These are phyloP conservation scores for Aspergillus ellipticus DNA, from an alignment of 495 filamentous ascomycete species.

Conservation along the genomic window DNA sequence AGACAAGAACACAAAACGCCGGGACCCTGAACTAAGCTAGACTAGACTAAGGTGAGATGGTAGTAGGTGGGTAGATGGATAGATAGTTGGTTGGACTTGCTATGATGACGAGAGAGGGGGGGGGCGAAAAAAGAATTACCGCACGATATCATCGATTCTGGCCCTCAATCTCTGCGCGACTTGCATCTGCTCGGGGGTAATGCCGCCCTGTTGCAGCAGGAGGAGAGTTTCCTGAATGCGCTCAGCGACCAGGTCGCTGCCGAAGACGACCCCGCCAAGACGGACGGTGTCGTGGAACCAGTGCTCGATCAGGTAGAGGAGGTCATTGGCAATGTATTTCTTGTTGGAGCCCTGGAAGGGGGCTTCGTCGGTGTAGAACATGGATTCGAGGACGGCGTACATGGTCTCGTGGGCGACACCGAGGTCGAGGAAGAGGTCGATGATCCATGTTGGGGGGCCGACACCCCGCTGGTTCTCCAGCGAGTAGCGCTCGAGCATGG, in stretches of 20 bases:
- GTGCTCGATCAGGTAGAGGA: slow-evolving; percentile 55
- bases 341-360: slow-evolving; percentile 71
- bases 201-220: slow-evolving; percentile 40
- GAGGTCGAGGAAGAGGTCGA: slow-evolving; percentile 74
- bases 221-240: slow-evolving; percentile 45
- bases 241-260: slow-evolving; percentile 47
- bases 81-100: too few species aligned
- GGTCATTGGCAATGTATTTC: slow-evolving; percentile 56
- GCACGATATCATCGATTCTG: slow-evolving; percentile 43
- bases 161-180: slow-evolving; percentile 37
- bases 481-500: slow-evolving; percentile 74
- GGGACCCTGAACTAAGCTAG: neutral
- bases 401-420: slow-evolving; percentile 71
- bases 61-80: neutral
- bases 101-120: too few species aligned
- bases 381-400: slow-evolving; percentile 70
- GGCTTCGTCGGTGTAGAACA: slow-evolving; percentile 78
- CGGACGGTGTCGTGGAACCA: slow-evolving; percentile 64
- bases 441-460: slow-evolving; percentile 71
- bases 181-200: slow-evolving; percentile 28
- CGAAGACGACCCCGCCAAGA: slow-evolving; percentile 49
- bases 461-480: slow-evolving; percentile 65
- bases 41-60: too few species aligned
- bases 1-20: neutral
- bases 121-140: too few species aligned